phyloP scores from a whole-genome alignment of 2,329 filamentous ascomycete genomes.

The Ceratocystiopsis brevicomis region DNA sequence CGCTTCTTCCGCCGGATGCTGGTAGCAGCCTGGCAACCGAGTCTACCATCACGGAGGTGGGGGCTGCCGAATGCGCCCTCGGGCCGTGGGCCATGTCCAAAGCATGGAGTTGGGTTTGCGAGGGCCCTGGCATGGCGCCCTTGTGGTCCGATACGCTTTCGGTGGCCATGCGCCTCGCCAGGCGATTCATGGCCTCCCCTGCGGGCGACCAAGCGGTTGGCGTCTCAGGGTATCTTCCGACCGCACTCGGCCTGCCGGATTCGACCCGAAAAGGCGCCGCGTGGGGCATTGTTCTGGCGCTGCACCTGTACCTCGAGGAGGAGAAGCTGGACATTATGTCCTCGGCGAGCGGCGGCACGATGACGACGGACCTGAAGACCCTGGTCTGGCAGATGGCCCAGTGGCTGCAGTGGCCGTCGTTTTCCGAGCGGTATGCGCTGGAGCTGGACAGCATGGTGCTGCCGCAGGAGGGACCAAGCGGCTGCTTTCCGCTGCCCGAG shows the following conservation, averaged over 20 bases:
- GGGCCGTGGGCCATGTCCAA: slow-evolving; percentile 1
- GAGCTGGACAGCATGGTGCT: slow-evolving; percentile 20
- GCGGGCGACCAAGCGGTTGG: slow-evolving; percentile 37
- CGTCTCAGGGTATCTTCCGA: slow-evolving; percentile 44
- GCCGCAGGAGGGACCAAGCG: slow-evolving; percentile 15
- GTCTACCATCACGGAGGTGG: not conserved
- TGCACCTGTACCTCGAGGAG: slow-evolving; percentile 83
- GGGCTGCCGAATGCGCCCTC: no score
- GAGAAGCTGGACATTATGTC: slow-evolving; percentile 54
- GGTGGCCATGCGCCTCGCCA: slow-evolving; percentile 37
- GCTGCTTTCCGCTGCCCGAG: slow-evolving; percentile 10
- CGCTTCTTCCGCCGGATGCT: slow-evolving; percentile 1
- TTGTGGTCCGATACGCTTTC: slow-evolving; percentile 18
- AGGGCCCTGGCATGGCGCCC: slow-evolving; percentile 10
- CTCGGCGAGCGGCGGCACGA: slow-evolving; percentile 24
- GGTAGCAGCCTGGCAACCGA: not conserved
- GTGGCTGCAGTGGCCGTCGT: slow-evolving; percentile 57
- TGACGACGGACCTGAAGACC: slow-evolving; percentile 40
- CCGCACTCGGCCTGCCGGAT: slow-evolving; percentile 30
- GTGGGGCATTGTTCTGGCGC: slow-evolving; percentile 49
- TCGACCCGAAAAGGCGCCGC: slow-evolving; percentile 41
- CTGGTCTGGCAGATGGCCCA: slow-evolving; percentile 61
- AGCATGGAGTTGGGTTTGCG: slow-evolving; percentile 11
- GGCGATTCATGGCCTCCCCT: slow-evolving; percentile 43
- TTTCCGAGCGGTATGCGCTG: slow-evolving; percentile 29